Percentiles rank a stretch among this genome's conserved stretches.
phyloP scores from a whole-genome alignment of 208 protist genomes.

The Wallacemonas sp. region DNA sequence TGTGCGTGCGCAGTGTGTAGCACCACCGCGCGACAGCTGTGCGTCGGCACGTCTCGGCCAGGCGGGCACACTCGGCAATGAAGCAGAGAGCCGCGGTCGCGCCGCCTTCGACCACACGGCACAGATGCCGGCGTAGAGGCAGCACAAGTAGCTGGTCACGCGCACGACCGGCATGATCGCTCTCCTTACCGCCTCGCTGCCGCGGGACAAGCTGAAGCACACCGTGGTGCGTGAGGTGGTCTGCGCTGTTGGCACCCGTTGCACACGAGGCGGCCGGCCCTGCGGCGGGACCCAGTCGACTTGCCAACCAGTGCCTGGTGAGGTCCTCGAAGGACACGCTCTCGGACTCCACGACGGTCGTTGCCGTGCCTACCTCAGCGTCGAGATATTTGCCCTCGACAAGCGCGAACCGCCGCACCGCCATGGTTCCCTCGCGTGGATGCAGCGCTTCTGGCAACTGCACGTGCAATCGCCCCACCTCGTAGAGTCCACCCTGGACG shows the following conservation, averaged over 20 bases:
- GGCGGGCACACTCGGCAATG: neutral
- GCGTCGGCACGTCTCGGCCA: slow-evolving; percentile 3
- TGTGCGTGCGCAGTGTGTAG: neutral
- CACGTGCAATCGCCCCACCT: slow-evolving; percentile 30
- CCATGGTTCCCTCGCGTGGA: slow-evolving; percentile 2
- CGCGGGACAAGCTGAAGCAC: neutral
- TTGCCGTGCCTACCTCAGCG: neutral
- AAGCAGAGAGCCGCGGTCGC: neutral
- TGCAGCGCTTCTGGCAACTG: slow-evolving; percentile 10
- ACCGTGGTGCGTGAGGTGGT: neutral
- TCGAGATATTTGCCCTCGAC: neutral
- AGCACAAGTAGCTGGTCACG: slow-evolving; percentile 1
- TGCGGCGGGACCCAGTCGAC: too few species aligned
- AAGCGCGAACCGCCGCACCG: slow-evolving; percentile 12
- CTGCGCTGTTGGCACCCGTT: too few species aligned
- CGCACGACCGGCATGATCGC: too few species aligned
- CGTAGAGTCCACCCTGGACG: slow-evolving; percentile 58
- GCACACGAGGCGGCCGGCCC: too few species aligned
- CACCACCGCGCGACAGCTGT: neutral
- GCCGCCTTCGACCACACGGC: neutral
- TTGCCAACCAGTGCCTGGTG: neutral
- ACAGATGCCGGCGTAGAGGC: neutral
- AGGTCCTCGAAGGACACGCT: slow-evolving; percentile 9
- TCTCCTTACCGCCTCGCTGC: too few species aligned
- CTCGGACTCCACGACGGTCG: slow-evolving; percentile 7